phyloP scores from a whole-genome alignment of 2,329 filamentous ascomycete genomes.

The Geoglossum cookeanum region DNA sequence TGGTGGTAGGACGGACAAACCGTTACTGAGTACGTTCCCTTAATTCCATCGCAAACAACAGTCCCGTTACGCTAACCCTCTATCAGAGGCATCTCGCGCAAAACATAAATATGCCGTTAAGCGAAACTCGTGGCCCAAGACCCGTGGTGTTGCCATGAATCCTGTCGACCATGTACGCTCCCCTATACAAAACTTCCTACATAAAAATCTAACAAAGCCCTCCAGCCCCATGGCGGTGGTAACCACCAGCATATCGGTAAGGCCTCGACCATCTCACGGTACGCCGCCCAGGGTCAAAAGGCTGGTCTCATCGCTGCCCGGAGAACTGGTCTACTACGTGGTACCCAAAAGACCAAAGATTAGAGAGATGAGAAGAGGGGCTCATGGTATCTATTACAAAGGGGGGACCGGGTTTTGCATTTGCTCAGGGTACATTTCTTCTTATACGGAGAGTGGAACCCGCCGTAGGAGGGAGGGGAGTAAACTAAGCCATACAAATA shows the following conservation, averaged over 20 bases:
- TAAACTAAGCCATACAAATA: not conserved
- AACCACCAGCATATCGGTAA: slow-evolving; percentile 99
- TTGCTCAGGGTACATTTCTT: not conserved
- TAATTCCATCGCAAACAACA: not conserved
- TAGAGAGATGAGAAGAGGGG: slow-evolving; percentile 25
- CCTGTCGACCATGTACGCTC: slow-evolving; percentile 75
- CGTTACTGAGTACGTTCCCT: slow-evolving; percentile 55
- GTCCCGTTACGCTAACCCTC: slow-evolving; percentile 2
- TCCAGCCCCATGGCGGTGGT: slow-evolving; percentile 45
- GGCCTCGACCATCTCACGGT: slow-evolving; percentile 97
- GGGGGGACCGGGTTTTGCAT: not conserved
- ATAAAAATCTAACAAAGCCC: not conserved
- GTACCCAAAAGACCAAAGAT: slow-evolving; percentile 99
- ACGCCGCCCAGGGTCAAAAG: slow-evolving; percentile 97
- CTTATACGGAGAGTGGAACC: not conserved
- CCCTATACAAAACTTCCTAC: not conserved
- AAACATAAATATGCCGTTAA: slow-evolving; percentile 99
- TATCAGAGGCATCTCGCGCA: slow-evolving; percentile 80
- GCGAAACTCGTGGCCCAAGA: slow-evolving; percentile 99
- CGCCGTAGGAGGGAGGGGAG: not conserved
- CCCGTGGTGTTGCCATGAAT: slow-evolving; percentile 99
- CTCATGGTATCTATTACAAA: not conserved
- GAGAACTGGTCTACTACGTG: slow-evolving; percentile 98
- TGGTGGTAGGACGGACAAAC: slow-evolving; percentile 99
- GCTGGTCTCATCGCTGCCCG: slow-evolving; percentile 99